These are phyloP conservation scores for Rhinocladiella similis DNA, from an alignment of 2,329 filamentous ascomycete species.

Conservation along the genomic window DNA sequence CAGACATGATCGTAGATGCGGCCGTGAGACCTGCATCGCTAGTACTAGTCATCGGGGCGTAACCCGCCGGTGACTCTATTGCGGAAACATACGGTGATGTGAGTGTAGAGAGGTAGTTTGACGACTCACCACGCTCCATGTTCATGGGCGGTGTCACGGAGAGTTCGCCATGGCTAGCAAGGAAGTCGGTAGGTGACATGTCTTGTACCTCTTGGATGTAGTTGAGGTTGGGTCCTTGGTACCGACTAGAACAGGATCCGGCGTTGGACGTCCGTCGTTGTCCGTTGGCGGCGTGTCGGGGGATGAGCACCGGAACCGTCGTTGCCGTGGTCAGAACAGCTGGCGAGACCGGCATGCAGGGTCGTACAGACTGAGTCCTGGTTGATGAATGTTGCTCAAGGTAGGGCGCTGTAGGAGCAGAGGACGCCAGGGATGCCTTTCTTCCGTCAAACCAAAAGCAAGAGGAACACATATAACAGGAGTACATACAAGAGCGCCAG, in stretches of 20 bases:
- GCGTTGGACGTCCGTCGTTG: constrained; percentile 29
- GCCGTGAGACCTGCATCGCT: constrained; percentile 33
- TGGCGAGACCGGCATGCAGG: constrained; percentile 33
- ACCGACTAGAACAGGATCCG: constrained; percentile 40
- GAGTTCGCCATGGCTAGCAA: constrained; percentile 38
- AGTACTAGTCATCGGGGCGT: constrained; percentile 25
- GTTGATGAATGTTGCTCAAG: constrained; percentile 30
- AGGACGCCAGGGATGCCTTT: constrained; percentile 21
- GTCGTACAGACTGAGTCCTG: constrained; percentile 12
- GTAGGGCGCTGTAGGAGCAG: constrained; percentile 22
- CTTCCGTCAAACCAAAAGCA: constrained; percentile 27
- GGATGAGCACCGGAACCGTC: constrained; percentile 30
- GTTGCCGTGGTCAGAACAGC: constrained; percentile 36
- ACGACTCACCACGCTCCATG: constrained; percentile 31
- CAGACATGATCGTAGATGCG: constrained; percentile 34
- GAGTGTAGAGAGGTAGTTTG: constrained; percentile 28
- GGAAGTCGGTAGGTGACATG: constrained; percentile 44
- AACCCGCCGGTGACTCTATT: constrained; percentile 29
- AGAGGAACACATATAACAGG: constrained; percentile 12
- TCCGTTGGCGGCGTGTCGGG: constrained; percentile 15
- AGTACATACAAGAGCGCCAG: constrained; percentile 28
- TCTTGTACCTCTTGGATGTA: constrained; percentile 41
- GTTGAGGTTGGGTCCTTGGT: constrained; percentile 35
- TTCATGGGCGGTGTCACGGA: constrained; percentile 31
- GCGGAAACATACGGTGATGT: constrained; percentile 27